phyloP scores from a whole-genome alignment of 1,284 basidiomycete genomes.

The Puccinia hordei region DNA sequence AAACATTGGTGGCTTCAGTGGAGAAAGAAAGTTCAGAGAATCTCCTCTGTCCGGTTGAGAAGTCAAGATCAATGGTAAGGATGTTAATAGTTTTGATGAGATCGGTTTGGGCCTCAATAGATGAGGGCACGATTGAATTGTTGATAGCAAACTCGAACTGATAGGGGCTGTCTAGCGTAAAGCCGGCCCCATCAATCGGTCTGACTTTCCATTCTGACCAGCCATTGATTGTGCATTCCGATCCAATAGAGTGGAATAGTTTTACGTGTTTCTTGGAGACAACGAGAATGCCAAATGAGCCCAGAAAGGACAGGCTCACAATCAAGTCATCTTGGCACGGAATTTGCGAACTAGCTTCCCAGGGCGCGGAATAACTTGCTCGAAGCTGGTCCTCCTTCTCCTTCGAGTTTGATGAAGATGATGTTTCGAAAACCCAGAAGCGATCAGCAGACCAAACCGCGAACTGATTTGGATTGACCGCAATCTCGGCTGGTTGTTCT shows the following conservation, averaged over 20 bases:
- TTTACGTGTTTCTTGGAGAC: constrained; percentile 31
- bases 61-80: constrained; percentile 24
- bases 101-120: constrained; percentile 7
- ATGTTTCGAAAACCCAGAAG: constrained; percentile 19
- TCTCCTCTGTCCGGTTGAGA: constrained; percentile 29
- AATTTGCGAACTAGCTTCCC: not conserved
- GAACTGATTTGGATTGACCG: constrained; percentile 16
- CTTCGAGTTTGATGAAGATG: not conserved
- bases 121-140: constrained; percentile 7
- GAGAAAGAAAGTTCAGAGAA: constrained; percentile 37
- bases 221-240: not conserved
- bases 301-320: constrained; percentile 34
- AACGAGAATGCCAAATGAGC: not conserved
- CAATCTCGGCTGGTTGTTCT: constrained; percentile 11
- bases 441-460: constrained; percentile 32
- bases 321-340: constrained; percentile 24
- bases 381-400: not conserved
- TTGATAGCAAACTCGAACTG: constrained; percentile 31
- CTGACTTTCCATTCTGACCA: constrained; percentile 26
- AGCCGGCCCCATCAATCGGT: constrained; percentile 22
- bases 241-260: constrained; percentile 11
- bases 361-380: not conserved
- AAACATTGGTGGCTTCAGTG: not conserved
- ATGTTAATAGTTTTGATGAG: constrained; percentile 35
- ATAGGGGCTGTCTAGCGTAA: constrained; percentile 14